A percentile compares a stretch with the other conserved stretches of the same genome.
Evolutionary conservation across 1,139 yeast species (phyloP).

Genomic region (Pneumocystis sp.): DNA sequence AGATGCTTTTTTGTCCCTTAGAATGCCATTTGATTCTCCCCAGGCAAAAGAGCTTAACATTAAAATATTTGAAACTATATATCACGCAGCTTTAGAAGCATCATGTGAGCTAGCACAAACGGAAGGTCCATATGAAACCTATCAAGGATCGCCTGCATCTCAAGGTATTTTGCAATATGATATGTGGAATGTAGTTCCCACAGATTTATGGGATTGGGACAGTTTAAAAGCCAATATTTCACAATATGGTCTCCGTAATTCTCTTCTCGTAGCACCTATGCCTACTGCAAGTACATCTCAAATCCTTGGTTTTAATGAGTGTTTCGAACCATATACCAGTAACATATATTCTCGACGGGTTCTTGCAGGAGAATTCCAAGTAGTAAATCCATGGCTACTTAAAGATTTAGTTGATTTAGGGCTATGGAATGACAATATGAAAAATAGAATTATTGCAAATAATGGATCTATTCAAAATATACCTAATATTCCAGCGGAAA

Average conservation of each 20-base stretch:
- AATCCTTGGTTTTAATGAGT: constrained; percentile 75
- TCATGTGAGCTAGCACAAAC: constrained; percentile 57
- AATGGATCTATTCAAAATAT: constrained; percentile 80
- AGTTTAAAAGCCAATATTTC: constrained; percentile 43
- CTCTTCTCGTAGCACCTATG: constrained; percentile 80
- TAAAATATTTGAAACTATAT: constrained; percentile 78
- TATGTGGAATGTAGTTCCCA: constrained; percentile 63
- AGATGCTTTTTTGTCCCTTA: constrained; percentile 60
- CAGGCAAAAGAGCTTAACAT: constrained; percentile 57
- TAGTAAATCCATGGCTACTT: constrained; percentile 69
- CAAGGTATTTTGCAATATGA: constrained; percentile 66
- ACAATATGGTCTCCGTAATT: constrained; percentile 60
- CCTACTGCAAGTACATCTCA: constrained; percentile 92
- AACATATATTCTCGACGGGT: constrained; percentile 79
- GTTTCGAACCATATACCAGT: constrained; percentile 84
- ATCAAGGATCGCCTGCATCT: constrained; percentile 70
- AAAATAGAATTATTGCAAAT: constrained; percentile 59
- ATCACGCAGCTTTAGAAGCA: constrained; percentile 72
- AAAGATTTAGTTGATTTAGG: constrained; percentile 73
- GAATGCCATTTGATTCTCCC: constrained; percentile 65
- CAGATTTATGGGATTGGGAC: constrained; percentile 65
- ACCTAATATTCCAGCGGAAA: constrained; percentile 57
- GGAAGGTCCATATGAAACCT: constrained; percentile 54
- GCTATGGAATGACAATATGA: constrained; percentile 67
- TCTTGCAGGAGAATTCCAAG: constrained; percentile 75